Evolutionary conservation across 169 alveolate genomes (phyloP).

Genomic region (Cyclospora cayetanensis): DNA sequence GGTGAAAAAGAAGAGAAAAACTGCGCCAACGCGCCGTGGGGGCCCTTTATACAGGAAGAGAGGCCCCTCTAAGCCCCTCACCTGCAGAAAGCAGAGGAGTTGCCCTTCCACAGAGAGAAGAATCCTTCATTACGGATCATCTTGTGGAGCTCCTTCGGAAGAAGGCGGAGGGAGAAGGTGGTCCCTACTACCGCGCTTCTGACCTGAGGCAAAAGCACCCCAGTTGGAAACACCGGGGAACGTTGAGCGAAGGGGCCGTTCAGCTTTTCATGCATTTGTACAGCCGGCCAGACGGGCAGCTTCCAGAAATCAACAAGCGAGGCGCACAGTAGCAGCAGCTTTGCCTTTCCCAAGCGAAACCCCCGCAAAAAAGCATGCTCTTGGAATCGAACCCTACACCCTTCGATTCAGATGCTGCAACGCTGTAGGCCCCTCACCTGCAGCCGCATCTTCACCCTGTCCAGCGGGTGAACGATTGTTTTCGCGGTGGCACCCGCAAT

Average conservation of each 20-base stretch:
- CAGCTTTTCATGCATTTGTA: no score
- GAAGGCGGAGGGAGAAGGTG: neutral
- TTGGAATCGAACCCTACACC: neutral
- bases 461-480: slow-evolving; percentile 41
- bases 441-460: slow-evolving; percentile 37
- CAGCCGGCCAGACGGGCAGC: no score
- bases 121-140: neutral
- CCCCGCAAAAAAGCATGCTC: no score
- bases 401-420: neutral
- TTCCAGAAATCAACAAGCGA: no score
- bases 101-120: slow-evolving; percentile 3
- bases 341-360: no score
- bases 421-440: neutral
- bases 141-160: neutral
- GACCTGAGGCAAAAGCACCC: neutral
- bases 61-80: slow-evolving; percentile 60
- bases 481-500: slow-evolving; percentile 59
- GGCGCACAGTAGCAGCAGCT: no score
- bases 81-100: slow-evolving; percentile 74
- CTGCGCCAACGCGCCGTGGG: neutral
- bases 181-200: neutral
- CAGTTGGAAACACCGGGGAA: no score
- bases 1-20: no score
- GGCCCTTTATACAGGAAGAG: neutral
- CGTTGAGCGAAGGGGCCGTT: no score